Conservation (phyloP, 1,284 basidiomycete genomes). For the Bondarzewia mesenterica region DNA sequence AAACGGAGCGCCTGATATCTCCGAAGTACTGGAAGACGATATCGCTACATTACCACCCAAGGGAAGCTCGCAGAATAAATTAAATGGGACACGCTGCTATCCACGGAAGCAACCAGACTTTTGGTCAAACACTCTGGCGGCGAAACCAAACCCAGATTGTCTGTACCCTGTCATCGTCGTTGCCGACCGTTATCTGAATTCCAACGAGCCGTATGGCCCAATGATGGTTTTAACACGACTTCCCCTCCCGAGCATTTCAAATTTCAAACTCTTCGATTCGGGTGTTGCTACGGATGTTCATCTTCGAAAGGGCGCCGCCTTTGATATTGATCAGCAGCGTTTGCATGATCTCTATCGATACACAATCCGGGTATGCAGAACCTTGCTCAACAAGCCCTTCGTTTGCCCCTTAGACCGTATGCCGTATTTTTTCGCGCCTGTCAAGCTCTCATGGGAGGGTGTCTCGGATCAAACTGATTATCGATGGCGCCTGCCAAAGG, state of each 20-base stretch:
- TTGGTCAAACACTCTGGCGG: constrained; percentile 40
- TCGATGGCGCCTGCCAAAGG: constrained; percentile 24
- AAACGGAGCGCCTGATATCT: constrained; percentile 10
- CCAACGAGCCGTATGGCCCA: constrained; percentile 37
- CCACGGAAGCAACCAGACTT: constrained; percentile 49
- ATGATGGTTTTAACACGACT: constrained; percentile 56
- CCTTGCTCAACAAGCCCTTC: constrained; percentile 60
- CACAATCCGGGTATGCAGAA: constrained; percentile 53
- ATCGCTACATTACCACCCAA: constrained; percentile 7
- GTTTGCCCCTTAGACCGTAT: constrained; percentile 42
- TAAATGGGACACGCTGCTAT: constrained; percentile 43
- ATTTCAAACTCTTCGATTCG: constrained; percentile 51
- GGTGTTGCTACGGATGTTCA: constrained; percentile 35
- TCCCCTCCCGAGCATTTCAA: constrained; percentile 48
- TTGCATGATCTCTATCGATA: constrained; percentile 47
- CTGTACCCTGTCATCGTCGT: constrained; percentile 52
- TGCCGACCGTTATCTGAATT: constrained; percentile 16
- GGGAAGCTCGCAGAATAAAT: constrained; percentile 18
- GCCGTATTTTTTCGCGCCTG: constrained; percentile 58
- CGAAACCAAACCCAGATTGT: constrained; percentile 14
- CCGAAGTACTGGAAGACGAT: constrained; percentile 11
- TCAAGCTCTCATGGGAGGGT: constrained; percentile 29
- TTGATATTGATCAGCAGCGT: constrained; percentile 38
- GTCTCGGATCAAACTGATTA: constrained; percentile 15
- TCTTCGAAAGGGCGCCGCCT: constrained; percentile 37